phyloP scores from a whole-genome alignment of 768 basidiomycete genomes.

The Trametes cinnabarina region DNA sequence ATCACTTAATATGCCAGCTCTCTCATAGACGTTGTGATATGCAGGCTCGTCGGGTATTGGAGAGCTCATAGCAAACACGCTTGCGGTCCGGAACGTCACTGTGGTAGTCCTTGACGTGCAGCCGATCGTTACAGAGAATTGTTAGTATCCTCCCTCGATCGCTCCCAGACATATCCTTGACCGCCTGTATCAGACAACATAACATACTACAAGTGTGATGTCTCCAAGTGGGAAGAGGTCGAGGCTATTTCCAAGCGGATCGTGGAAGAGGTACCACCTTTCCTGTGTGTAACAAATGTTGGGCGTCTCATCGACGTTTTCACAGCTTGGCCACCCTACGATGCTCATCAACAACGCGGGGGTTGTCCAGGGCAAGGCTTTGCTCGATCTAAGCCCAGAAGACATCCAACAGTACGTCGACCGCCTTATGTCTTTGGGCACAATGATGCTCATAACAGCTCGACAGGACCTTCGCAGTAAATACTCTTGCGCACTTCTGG shows the following conservation, averaged over 20 bases:
- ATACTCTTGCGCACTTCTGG: slow-evolving; percentile 89
- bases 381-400: slow-evolving; percentile 73
- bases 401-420: slow-evolving; percentile 80
- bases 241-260: slow-evolving; percentile 70
- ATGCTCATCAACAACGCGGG: slow-evolving; percentile 95
- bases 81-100: slow-evolving; percentile 76
- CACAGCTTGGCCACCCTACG: slow-evolving; percentile 82
- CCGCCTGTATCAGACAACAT: slow-evolving; percentile 55
- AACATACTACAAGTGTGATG: slow-evolving; percentile 85
- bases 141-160: slow-evolving; percentile 40
- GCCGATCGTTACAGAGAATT: slow-evolving; percentile 72
- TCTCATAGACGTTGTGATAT: not conserved
- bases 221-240: slow-evolving; percentile 87
- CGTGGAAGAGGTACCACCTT: slow-evolving; percentile 62
- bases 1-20: not conserved
- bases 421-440: not conserved
- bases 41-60: slow-evolving; percentile 88
- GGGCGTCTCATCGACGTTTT: not conserved
- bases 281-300: not conserved
- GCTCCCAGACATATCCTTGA: not conserved
- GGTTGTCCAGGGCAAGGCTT: slow-evolving; percentile 83
- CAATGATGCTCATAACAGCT: not conserved
- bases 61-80: slow-evolving; percentile 80
- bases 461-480: slow-evolving; percentile 83
- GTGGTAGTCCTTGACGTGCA: slow-evolving; percentile 87